phyloP scores from a whole-genome alignment of 345 rosid genomes.

The Erysimum cheiranthoides region DNA sequence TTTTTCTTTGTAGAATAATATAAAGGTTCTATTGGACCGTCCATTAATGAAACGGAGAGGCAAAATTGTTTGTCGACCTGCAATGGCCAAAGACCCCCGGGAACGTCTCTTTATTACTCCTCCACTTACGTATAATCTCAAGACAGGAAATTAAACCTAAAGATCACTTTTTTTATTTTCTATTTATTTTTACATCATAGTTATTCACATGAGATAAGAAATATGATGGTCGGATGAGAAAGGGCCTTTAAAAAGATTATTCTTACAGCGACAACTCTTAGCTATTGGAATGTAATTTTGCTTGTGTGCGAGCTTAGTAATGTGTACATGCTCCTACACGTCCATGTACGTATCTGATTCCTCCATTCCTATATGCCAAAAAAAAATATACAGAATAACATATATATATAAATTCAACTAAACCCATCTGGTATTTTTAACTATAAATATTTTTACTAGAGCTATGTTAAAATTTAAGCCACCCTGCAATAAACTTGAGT shows the following conservation, averaged over 20 bases:
- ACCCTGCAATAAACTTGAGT: background rate
- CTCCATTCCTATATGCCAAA: conserved; percentile 22
- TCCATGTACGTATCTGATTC: conserved; percentile 49
- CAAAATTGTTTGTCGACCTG: conserved; percentile 46
- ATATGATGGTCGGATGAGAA: conserved; percentile 41
- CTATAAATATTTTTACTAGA: background rate
- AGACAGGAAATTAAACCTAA: conserved; percentile 9
- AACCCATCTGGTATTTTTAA: background rate
- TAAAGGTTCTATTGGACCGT: conserved; percentile 44
- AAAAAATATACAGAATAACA: background rate
- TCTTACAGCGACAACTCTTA: conserved; percentile 47
- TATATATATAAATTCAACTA: background rate
- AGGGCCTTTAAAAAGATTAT: conserved; percentile 46
- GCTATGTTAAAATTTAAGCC: background rate
- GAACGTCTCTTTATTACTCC: conserved; percentile 40
- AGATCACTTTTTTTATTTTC: background rate
- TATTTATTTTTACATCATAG: conserved; percentile 9
- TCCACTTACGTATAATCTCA: conserved; percentile 33
- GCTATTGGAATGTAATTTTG: conserved; percentile 40
- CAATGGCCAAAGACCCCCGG: conserved; percentile 38
- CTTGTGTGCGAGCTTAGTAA: conserved; percentile 38
- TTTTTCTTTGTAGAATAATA: conserved; percentile 20
- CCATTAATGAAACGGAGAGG: conserved; percentile 49
- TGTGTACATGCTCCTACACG: conserved; percentile 42
- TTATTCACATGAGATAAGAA: conserved; percentile 39